Evolutionary conservation across 805 yeast genomes (phyloP), one percentile per base, ranked within the genome.

Genomic region (Lipomyces anomalus): DNA sequence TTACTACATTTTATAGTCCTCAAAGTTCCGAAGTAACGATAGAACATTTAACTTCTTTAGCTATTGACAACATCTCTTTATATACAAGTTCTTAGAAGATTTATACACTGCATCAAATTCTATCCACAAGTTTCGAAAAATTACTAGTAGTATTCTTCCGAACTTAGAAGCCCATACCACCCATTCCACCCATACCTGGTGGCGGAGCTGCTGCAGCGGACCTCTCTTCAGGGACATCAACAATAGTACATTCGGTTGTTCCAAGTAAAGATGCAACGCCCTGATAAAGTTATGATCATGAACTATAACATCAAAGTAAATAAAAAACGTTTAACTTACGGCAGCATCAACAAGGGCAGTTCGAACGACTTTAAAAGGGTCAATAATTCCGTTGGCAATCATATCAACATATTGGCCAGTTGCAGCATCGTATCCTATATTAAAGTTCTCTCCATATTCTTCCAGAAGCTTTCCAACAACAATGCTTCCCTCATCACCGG

Each of bases 181-280:
- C 64, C 56, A 70, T 68, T 52, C 79, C 79, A 76, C 77, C 76
- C 56, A 82, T 82, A 47, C 80, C 82, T 70, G 75, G 73, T 49
- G 72, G 75, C 52, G 74, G 68, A 49, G 71, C 71, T 55, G 76
- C 76, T 40, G 75, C 74, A 45, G 79, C 75, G 56, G 82, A 71
- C 44, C 78, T 70, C 46, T 75, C 70, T 57, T 70, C 71, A 60
- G 97, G 95, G 55, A 94, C 95, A 60, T 84, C 96, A 49, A 88
- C 95, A 62, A 92, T 86, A 54, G 97, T 97, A 68, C 96, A 94
- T 73, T 92, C 98, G 55, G 98, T 90, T 48, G 97, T 90, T 55
- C 97, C 97, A 67, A 92, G 76, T 67, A 92, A 75, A 24, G 96
- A 87, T 39, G 98, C 97, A 53, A 92, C 97, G 73, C 97, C 95